Evolutionary conservation across 805 yeast species (phyloP).

Genomic region (Cyberlindnera xylosilytica): DNA sequence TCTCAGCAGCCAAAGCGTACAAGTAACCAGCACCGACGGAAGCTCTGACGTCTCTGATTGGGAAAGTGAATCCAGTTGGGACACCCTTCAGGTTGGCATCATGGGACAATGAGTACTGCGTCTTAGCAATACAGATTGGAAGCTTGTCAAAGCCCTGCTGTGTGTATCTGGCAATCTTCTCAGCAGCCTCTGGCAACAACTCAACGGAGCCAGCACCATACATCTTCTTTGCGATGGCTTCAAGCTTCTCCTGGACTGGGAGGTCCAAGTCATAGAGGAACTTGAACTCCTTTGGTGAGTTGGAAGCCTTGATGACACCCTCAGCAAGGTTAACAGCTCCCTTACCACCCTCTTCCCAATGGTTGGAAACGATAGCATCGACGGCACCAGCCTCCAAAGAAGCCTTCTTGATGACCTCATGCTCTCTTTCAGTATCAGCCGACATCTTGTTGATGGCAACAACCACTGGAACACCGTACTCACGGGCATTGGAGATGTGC

Average conservation of each 20-base stretch:
- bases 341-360: constrained; percentile 83
- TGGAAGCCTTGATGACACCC: constrained; percentile 63
- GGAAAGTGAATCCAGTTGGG: constrained; percentile 75
- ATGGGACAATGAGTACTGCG: constrained; percentile 83
- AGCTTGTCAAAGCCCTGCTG: constrained; percentile 73
- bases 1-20: constrained; percentile 82
- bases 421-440: constrained; percentile 67
- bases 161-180: constrained; percentile 64
- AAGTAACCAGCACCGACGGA: constrained; percentile 83
- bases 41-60: constrained; percentile 76
- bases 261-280: constrained; percentile 62
- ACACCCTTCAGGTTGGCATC: constrained; percentile 82
- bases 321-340: constrained; percentile 76
- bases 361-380: constrained; percentile 78
- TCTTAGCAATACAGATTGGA: constrained; percentile 84
- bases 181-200: constrained; percentile 63
- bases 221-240: constrained; percentile 67
- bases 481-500: constrained; percentile 69
- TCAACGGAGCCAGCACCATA: constrained; percentile 76
- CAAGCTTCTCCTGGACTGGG: constrained; percentile 64
- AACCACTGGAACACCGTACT: constrained; percentile 74
- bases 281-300: constrained; percentile 40
- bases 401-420: constrained; percentile 62
- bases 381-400: constrained; percentile 75
- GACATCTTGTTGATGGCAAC: constrained; percentile 81